Evolutionary conservation across 2,329 filamentous ascomycete genomes (phyloP).

Genomic region (Setomelanomma holmii): DNA sequence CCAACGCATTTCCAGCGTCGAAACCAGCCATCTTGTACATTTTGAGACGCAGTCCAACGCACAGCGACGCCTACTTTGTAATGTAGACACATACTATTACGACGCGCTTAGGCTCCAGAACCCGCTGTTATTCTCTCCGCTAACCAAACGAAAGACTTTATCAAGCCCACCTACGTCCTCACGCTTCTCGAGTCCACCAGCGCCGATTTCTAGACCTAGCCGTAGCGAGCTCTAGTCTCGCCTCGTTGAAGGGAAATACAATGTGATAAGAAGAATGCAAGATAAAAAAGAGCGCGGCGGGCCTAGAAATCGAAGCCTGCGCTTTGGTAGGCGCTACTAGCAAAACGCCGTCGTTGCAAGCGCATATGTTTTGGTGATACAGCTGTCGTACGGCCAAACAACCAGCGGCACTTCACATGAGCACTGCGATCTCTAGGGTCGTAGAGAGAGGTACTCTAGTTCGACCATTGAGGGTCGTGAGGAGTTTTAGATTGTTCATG

Average conservation of each 20-base stretch:
- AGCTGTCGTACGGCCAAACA: slow-evolving; percentile 5
- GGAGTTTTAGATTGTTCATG: no score
- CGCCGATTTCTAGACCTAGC: slow-evolving; percentile 8
- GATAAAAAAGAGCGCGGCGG: slow-evolving; percentile 6
- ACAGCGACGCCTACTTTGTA: slow-evolving; percentile 1
- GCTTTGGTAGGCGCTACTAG: slow-evolving; percentile 9
- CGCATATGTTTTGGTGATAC: slow-evolving; percentile 11
- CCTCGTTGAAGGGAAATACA: slow-evolving; percentile 6
- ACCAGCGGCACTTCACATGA: no score
- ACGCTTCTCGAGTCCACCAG: slow-evolving; percentile 9
- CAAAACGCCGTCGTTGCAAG: slow-evolving; percentile 17
- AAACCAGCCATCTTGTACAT: slow-evolving; percentile 4
- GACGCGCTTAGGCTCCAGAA: slow-evolving; percentile 3
- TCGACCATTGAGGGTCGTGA: no score
- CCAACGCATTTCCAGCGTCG: slow-evolving; percentile 5
- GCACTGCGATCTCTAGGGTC: no score
- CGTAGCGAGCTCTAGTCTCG: slow-evolving; percentile 6
- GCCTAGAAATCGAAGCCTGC: slow-evolving; percentile 9
- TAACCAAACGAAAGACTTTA: slow-evolving; percentile 7
- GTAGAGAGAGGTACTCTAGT: no score
- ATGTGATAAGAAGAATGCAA: slow-evolving; percentile 10
- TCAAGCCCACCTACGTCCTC: slow-evolving; percentile 7
- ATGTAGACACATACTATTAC: slow-evolving; percentile 2
- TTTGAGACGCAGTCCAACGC: slow-evolving; percentile 2
- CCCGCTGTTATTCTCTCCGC: slow-evolving; percentile 9